Conservation (phyloP, 2,329 filamentous ascomycete genomes). For the Monosporascus sp. region DNA sequence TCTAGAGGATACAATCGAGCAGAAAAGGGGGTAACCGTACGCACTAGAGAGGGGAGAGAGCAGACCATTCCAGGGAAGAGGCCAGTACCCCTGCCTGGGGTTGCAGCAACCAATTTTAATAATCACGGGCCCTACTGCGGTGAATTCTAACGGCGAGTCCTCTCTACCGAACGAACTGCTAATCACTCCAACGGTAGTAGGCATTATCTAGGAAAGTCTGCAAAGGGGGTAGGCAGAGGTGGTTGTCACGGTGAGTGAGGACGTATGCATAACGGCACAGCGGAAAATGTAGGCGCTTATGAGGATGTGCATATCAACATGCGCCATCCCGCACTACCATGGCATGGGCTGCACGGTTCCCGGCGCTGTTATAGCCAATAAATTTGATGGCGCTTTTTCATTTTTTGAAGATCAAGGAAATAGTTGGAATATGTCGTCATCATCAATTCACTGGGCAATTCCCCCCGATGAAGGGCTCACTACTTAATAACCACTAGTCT, state of each 20-base stretch:
- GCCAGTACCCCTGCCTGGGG: not conserved
- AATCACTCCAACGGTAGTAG: no score
- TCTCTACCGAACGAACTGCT: no score
- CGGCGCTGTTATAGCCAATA: not conserved
- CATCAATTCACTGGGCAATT: not conserved
- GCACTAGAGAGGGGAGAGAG: not conserved
- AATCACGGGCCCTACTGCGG: not conserved
- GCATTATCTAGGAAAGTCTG: no score
- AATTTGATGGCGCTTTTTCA: not conserved
- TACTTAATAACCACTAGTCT: not conserved
- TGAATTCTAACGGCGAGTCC: not conserved
- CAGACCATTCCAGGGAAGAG: not conserved
- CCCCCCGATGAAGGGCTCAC: not conserved
- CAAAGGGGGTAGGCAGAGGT: no score
- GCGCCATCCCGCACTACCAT: no score
- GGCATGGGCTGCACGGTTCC: no score
- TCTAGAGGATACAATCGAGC: no score
- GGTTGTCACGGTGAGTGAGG: no score
- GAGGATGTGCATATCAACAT: no score
- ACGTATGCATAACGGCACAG: no score
- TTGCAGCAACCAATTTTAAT: not conserved
- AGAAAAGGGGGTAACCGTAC: no score
- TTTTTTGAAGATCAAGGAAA: not conserved
- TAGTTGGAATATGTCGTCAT: not conserved
- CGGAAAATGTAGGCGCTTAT: no score